phyloP scores from a whole-genome alignment of 345 rosid species.

The Ailanthus altissimus region DNA sequence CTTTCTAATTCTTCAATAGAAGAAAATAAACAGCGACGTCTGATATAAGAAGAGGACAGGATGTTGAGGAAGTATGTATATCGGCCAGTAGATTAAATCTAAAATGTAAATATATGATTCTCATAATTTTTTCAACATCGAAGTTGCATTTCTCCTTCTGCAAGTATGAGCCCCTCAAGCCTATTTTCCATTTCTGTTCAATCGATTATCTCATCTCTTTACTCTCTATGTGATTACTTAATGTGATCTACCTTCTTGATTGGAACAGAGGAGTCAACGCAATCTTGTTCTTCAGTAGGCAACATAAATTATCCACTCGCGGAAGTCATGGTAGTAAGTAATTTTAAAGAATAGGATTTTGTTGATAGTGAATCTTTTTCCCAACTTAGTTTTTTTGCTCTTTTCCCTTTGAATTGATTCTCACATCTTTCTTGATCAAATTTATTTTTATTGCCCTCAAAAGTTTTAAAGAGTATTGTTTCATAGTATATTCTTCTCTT shows the following conservation, averaged over 20 bases:
- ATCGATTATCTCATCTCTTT: neutral
- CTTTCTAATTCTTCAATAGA: neutral
- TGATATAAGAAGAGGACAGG: neutral
- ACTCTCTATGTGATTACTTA: neutral
- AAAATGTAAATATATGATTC: slow-evolving; percentile 19
- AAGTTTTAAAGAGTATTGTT: neutral
- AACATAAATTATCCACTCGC: slow-evolving; percentile 9
- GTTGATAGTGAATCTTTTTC: neutral
- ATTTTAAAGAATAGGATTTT: neutral
- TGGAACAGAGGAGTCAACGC: neutral
- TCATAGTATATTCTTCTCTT: neutral
- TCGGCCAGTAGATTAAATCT: slow-evolving; percentile 12
- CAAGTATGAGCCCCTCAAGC: slow-evolving; percentile 19
- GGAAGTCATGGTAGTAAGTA: neutral
- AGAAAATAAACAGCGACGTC: slow-evolving; percentile 10
- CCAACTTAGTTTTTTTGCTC: slow-evolving; percentile 5
- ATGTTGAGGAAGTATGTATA: neutral
- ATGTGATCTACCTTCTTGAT: neutral
- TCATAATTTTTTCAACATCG: neutral
- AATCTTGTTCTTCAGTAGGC: neutral
- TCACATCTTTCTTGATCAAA: neutral
- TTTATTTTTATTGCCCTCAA: neutral
- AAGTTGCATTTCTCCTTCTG: slow-evolving; percentile 1
- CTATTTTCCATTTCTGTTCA: neutral
- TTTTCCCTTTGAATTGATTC: neutral